Percentiles rank a stretch among this genome's conserved stretches.
Evolutionary conservation across 2,329 filamentous ascomycete species (phyloP).

Genomic region (Biscogniauxia sp.): DNA sequence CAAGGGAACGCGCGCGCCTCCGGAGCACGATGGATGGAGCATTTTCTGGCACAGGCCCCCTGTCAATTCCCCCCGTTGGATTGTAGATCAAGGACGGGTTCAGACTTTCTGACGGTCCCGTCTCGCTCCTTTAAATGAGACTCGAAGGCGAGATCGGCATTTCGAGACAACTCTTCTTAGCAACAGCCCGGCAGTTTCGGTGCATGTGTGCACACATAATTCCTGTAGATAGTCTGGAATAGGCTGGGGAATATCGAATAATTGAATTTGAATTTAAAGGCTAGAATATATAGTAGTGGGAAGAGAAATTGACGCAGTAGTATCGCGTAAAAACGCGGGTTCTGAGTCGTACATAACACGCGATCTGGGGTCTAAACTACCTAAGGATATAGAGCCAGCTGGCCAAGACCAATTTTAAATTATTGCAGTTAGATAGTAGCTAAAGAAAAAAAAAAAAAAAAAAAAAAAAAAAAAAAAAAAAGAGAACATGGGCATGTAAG

Average conservation of each 20-base stretch:
- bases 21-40: neutral
- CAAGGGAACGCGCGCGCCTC: neutral
- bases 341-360: neutral
- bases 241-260: neutral
- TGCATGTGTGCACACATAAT: neutral
- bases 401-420: neutral
- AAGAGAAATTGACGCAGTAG: neutral
- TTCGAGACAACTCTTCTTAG: neutral
- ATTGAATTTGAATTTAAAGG: neutral
- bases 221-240: neutral
- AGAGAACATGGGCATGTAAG: neutral
- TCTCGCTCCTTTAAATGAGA: neutral
- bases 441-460: too few relatives aligned
- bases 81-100: neutral
- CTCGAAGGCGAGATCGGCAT: neutral
- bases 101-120: neutral
- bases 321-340: neutral
- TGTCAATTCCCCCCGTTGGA: neutral
- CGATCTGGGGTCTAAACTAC: neutral
- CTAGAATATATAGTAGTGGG: neutral
- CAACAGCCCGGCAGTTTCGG: neutral
- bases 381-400: neutral
- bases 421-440: neutral
- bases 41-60: neutral
- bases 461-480: too few relatives aligned